Conservation (phyloP, 73 alveolate genomes). For the Paramecium primaurelia region DNA sequence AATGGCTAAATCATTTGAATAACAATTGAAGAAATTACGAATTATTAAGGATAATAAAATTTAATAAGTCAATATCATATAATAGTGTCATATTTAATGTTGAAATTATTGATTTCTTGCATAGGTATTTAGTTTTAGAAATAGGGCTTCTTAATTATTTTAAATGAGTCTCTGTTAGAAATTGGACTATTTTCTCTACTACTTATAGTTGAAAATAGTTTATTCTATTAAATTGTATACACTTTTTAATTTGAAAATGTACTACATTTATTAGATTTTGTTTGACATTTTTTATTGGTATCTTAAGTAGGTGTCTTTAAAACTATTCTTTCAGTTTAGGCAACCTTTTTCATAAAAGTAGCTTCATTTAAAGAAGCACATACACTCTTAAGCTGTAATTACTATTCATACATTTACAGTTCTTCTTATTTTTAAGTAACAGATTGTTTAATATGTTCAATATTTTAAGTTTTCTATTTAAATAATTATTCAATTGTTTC, state of each 20-base stretch:
- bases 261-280: background rate
- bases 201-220: background rate
- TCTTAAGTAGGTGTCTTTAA: background rate
- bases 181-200: slow-evolving; percentile 45
- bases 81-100: background rate
- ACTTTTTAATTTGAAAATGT: background rate
- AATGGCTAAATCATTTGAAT: too few relatives aligned
- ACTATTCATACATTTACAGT: background rate
- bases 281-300: background rate
- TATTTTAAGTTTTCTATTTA: background rate
- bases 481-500: background rate
- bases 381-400: background rate
- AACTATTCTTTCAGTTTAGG: background rate
- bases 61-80: background rate
- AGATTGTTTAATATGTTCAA: background rate
- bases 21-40: background rate
- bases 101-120: background rate
- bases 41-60: background rate
- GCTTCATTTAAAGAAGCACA: slow-evolving; percentile 29
- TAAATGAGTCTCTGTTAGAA: background rate
- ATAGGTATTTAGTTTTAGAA: background rate
- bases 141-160: background rate
- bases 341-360: background rate
- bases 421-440: background rate
- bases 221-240: background rate